phyloP scores from a whole-genome alignment of 108 stramenopile genomes.

The Thalassiosira profunda region DNA sequence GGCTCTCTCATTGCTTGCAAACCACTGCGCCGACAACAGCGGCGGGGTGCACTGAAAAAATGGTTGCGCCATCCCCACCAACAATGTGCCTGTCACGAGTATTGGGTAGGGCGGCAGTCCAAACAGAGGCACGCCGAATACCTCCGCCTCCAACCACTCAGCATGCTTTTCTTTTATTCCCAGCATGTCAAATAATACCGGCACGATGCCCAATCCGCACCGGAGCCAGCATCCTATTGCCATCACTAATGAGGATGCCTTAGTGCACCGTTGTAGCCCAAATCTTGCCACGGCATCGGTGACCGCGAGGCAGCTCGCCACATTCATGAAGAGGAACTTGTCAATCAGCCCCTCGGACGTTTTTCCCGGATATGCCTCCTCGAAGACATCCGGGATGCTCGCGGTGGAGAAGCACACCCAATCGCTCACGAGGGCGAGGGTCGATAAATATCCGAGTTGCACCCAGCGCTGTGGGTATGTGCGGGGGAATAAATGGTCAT shows the following conservation, averaged over 20 bases:
- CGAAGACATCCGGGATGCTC: slow-evolving; percentile 42
- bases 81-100: slow-evolving; percentile 58
- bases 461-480: slow-evolving; percentile 73
- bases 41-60: slow-evolving; percentile 88
- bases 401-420: slow-evolving; percentile 76
- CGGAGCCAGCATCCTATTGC: slow-evolving; percentile 65
- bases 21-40: slow-evolving; percentile 68
- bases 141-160: neutral
- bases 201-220: slow-evolving; percentile 44
- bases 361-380: slow-evolving; percentile 44
- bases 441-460: slow-evolving; percentile 60
- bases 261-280: slow-evolving; percentile 59
- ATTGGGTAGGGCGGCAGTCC: slow-evolving; percentile 50
- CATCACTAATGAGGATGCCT: slow-evolving; percentile 65
- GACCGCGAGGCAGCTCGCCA: slow-evolving; percentile 69
- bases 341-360: slow-evolving; percentile 68
- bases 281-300: slow-evolving; percentile 62
- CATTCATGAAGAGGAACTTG: slow-evolving; percentile 77
- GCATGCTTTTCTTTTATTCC: too few species aligned
- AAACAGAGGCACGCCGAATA: too few species aligned
- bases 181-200: slow-evolving; percentile 1
- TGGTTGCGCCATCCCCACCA: slow-evolving; percentile 75
- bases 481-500: too few species aligned
- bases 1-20: slow-evolving; percentile 67
- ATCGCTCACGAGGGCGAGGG: slow-evolving; percentile 66